These are phyloP conservation scores for Isoetes engelmannii DNA, from an alignment of 83 land plant genomes.

Conservation along the genomic window DNA sequence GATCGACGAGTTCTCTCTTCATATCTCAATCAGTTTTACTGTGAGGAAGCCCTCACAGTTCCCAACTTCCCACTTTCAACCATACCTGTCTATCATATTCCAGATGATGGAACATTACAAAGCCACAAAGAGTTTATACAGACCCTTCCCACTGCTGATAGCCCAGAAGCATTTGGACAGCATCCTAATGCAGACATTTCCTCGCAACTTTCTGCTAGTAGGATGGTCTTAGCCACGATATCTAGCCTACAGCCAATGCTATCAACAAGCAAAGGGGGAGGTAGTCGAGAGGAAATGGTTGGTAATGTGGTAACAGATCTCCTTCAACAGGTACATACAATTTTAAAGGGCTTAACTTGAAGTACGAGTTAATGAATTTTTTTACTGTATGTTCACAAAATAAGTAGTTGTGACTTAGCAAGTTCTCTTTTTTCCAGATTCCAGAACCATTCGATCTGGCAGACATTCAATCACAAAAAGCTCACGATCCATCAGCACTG, in stretches of 20 bases:
- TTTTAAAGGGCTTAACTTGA: not conserved
- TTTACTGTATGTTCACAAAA: not conserved
- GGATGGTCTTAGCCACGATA: conserved; percentile 21
- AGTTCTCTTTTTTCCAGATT: conserved; percentile 3
- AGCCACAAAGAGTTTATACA: conserved; percentile 36
- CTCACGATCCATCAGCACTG: conserved; percentile 31
- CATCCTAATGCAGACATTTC: conserved; percentile 37
- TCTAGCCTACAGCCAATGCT: conserved; percentile 24
- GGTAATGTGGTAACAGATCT: conserved; percentile 20
- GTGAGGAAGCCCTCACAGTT: conserved; percentile 18
- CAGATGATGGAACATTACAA: conserved; percentile 35
- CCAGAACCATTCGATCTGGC: conserved; percentile 29
- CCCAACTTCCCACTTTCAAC: conserved; percentile 29
- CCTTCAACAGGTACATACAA: conserved; percentile 21
- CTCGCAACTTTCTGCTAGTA: conserved; percentile 28
- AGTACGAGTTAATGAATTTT: not conserved
- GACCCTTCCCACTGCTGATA: conserved; percentile 25
- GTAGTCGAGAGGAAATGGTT: conserved; percentile 25
- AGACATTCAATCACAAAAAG: conserved; percentile 18
- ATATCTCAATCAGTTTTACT: conserved; percentile 34
- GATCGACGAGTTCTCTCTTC: conserved; percentile 32
- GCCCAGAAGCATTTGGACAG: conserved; percentile 40
- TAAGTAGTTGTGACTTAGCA: not conserved
- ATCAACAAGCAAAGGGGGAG: conserved; percentile 17
- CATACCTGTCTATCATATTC: conserved; percentile 22